A percentile compares a stretch with the other conserved stretches of the same genome.
These are phyloP conservation scores for Cucurbitaria berberidis DNA, from an alignment of 2,329 filamentous ascomycete genomes.

Conservation along the genomic window DNA sequence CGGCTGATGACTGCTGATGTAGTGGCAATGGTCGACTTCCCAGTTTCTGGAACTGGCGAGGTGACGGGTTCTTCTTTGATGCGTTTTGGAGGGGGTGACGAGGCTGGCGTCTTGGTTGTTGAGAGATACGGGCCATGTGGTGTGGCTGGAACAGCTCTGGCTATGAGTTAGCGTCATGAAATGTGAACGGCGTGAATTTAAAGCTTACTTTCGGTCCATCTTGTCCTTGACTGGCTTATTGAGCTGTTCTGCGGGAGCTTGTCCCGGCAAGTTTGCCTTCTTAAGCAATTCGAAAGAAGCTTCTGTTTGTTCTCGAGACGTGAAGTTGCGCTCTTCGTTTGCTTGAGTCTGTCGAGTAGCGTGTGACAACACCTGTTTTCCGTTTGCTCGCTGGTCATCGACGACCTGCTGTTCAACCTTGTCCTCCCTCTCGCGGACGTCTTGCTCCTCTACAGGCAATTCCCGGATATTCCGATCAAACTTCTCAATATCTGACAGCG, in stretches of 20 bases:
- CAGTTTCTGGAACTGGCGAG: neutral
- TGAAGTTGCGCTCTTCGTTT: neutral
- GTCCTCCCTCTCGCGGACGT: too few species aligned
- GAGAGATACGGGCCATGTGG: neutral
- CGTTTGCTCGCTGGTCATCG: neutral
- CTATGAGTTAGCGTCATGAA: too few species aligned
- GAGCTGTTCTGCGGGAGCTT: neutral
- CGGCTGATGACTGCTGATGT: neutral
- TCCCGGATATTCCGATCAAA: too few species aligned
- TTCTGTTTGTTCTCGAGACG: too few species aligned
- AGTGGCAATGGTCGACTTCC: neutral
- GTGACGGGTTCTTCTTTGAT: neutral
- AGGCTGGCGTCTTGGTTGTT: neutral
- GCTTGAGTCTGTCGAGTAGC: neutral
- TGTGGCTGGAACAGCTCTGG: too few species aligned
- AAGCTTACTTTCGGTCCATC: too few species aligned
- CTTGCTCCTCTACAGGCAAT: too few species aligned
- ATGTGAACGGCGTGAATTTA: too few species aligned
- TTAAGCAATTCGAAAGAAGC: too few species aligned
- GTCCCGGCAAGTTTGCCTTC: neutral
- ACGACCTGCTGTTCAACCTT: neutral
- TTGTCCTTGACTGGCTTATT: neutral
- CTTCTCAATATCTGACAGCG: too few species aligned
- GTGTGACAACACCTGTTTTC: neutral
- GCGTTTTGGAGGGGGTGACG: conserved; percentile 1